Conservation (phyloP, 2,329 filamentous ascomycete genomes). For the Ophiostoma fasciatum region DNA sequence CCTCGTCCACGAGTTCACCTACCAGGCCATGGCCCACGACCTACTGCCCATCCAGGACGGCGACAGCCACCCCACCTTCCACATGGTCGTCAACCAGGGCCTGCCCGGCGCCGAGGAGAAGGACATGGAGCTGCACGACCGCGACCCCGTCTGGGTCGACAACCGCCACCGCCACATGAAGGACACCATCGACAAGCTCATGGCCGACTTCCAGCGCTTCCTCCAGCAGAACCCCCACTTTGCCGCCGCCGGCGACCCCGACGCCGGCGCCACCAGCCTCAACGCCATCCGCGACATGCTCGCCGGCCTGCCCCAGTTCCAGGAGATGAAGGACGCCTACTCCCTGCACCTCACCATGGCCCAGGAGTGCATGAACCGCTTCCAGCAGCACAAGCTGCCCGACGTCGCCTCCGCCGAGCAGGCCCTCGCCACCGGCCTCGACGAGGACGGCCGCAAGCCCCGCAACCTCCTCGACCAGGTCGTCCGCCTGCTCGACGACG, state of each 20-base stretch:
- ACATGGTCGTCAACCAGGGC: constrained; percentile 64
- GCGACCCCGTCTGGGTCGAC: constrained; percentile 88
- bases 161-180: constrained; percentile 96
- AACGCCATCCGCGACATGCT: constrained; percentile 96
- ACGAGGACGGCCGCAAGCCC: constrained; percentile 82
- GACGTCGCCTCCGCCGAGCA: constrained; percentile 85
- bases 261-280: constrained; percentile 54
- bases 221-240: constrained; percentile 86
- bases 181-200: constrained; percentile 86
- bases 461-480: constrained; percentile 80
- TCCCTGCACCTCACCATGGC: constrained; percentile 93
- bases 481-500: constrained; percentile 77
- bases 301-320: constrained; percentile 84
- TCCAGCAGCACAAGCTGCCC: constrained; percentile 68
- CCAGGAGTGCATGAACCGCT: constrained; percentile 90
- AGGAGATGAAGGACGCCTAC: constrained; percentile 90
- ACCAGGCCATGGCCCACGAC: constrained; percentile 96
- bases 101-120: constrained; percentile 58
- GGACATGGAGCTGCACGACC: constrained; percentile 81
- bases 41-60: constrained; percentile 75
- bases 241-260: constrained; percentile 52
- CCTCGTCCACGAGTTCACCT: constrained; percentile 89
- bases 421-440: constrained; percentile 77
- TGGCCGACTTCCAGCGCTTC: constrained; percentile 85
- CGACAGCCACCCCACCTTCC: constrained; percentile 79